Evolutionary conservation across 2,329 filamentous ascomycete genomes (phyloP), one percentile per base, ranked within the genome.

Genomic region (Chaetomiaceae sp.): DNA sequence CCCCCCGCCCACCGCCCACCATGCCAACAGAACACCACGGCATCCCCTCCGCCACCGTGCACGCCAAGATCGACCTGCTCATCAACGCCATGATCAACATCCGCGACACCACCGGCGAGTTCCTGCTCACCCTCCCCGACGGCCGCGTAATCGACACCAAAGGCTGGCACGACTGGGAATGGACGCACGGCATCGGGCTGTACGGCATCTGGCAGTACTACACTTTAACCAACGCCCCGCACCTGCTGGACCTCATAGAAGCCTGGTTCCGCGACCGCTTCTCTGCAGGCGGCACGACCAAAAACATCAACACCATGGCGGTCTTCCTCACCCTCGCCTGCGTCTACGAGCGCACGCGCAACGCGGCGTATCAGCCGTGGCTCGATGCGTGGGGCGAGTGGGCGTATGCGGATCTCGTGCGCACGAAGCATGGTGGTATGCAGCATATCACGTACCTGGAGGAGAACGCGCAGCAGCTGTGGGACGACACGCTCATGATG

Each of bases 401-500:
- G 86, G 83, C 84, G 1, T 87, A 87, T 76, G 72, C 88, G 62
- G 86, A 87, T 41, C 73, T 90, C 22, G 78, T 79, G 11, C 74
- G 84, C 33, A 90, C 86, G 1, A 78, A 76, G 40, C 83, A 80
- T 59, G 85, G 81, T 38, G 73, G 83, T 47, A 85, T 88, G 71
- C 84, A 88, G 64, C 85, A 86, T 64, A 78, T 84, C 50, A 90
- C 86, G 0, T 89, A 89, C 56, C 66, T 83, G 26, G 75, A 79
- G 2, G 73, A 77, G 53, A 88, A 91, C 64, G 73, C 81, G 51
- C 75, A 87, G 62, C 83, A 90, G 68, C 72, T 90, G 18, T 91
- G 86, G 86, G 86, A 89, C 56, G 86, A 91, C 62, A 91, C 86
- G 6, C 72, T 91, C 36, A 90, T 91, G 86, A 91, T 91, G 86